Conservation (phyloP, 768 basidiomycete genomes). For the Kondoa malvinella region DNA sequence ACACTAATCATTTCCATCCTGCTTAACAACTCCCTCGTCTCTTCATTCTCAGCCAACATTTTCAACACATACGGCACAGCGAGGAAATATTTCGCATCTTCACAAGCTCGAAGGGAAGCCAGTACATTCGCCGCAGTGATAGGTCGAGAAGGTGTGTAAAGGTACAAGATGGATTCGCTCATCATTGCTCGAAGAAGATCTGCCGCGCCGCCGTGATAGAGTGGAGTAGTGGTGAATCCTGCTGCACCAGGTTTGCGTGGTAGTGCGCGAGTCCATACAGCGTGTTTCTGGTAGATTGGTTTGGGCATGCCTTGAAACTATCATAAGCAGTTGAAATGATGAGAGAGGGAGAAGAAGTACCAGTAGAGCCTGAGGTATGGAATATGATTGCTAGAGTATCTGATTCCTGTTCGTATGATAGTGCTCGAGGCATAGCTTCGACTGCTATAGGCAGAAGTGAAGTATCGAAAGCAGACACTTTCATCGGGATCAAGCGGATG, state of each 20-base stretch:
- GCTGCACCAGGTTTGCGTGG: slow-evolving; percentile 32
- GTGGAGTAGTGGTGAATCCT: slow-evolving; percentile 38
- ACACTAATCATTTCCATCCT: slow-evolving; percentile 40
- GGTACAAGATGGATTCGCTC: slow-evolving; percentile 35
- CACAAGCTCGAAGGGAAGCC: slow-evolving; percentile 32
- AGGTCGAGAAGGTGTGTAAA: slow-evolving; percentile 38
- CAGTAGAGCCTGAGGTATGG: slow-evolving; percentile 40
- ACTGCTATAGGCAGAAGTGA: neutral
- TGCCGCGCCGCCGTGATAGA: slow-evolving; percentile 34
- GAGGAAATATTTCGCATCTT: slow-evolving; percentile 22
- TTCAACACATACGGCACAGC: slow-evolving; percentile 35
- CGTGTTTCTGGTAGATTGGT: slow-evolving; percentile 35
- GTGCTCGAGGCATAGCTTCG: slow-evolving; percentile 17
- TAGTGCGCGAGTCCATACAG: slow-evolving; percentile 31
- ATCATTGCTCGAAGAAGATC: slow-evolving; percentile 38
- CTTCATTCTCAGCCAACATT: slow-evolving; percentile 39
- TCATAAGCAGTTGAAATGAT: neutral
- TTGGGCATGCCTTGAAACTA: slow-evolving; percentile 17
- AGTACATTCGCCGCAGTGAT: slow-evolving; percentile 39
- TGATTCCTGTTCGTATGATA: slow-evolving; percentile 32
- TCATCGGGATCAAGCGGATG: neutral
- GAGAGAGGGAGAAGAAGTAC: slow-evolving; percentile 35
- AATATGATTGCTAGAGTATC: slow-evolving; percentile 34
- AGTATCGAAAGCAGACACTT: neutral
- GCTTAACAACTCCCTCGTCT: slow-evolving; percentile 36